Conservation (phyloP, 1,284 basidiomycete genomes). For the Athelia sp. region DNA sequence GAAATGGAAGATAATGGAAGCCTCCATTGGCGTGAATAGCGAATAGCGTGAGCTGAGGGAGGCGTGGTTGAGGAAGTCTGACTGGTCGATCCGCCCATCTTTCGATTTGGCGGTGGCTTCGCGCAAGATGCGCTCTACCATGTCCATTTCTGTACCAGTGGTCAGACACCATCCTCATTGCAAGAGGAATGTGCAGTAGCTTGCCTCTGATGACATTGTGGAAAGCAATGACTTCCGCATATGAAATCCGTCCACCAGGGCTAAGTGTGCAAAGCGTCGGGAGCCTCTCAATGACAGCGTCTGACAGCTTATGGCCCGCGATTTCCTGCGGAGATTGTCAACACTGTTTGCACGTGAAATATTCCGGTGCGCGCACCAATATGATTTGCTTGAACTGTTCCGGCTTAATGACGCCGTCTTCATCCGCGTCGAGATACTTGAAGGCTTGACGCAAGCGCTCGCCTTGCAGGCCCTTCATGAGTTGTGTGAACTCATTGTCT, state of each 20-base stretch:
- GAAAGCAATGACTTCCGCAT: conserved; percentile 93
- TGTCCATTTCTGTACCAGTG: conserved; percentile 76
- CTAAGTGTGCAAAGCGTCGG: conserved; percentile 86
- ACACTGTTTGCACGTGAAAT: background rate
- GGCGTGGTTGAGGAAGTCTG: conserved; percentile 75
- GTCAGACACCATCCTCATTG: no score
- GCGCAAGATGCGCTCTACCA: conserved; percentile 85
- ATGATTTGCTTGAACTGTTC: conserved; percentile 94
- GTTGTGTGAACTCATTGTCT: conserved; percentile 93
- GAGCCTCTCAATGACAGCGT: conserved; percentile 83
- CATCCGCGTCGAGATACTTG: conserved; percentile 81
- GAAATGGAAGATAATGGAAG: conserved; percentile 94
- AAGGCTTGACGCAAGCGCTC: conserved; percentile 93
- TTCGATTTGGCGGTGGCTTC: conserved; percentile 86
- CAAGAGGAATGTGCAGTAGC: conserved; percentile 20
- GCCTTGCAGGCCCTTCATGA: conserved; percentile 96
- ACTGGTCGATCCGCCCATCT: conserved; percentile 87
- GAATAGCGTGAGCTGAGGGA: conserved; percentile 81
- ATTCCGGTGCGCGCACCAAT: conserved; percentile 46
- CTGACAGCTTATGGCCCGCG: conserved; percentile 91
- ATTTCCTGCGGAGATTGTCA: conserved; percentile 58
- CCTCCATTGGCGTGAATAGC: conserved; percentile 94
- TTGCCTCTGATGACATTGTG: conserved; percentile 86
- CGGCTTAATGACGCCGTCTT: conserved; percentile 88
- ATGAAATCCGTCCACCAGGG: conserved; percentile 86